Percentiles rank a stretch among this genome's conserved stretches.
These are phyloP conservation scores for Cinchona pubescens DNA, from an alignment of 257 asterid species.

Conservation along the genomic window DNA sequence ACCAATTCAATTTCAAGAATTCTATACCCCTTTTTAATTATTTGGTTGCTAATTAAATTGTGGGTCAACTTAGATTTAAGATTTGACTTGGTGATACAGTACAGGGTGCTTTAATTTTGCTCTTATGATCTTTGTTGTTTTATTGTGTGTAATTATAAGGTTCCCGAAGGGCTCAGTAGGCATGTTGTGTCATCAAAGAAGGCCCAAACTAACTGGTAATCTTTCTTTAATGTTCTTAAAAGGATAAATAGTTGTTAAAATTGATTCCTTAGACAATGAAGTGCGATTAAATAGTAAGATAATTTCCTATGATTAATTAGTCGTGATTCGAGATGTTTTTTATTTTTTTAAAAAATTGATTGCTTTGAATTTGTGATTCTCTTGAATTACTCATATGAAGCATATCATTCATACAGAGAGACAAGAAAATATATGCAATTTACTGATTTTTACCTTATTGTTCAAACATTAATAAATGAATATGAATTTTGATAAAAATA, in stretches of 20 bases:
- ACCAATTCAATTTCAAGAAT: too few relatives aligned
- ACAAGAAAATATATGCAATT: too few relatives aligned
- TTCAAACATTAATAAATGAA: background rate
- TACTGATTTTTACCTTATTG: background rate
- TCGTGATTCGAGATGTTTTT: too few relatives aligned
- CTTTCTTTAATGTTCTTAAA: too few relatives aligned
- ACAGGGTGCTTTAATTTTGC: background rate
- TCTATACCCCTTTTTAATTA: background rate
- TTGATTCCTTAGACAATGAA: too few relatives aligned
- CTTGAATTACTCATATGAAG: too few relatives aligned
- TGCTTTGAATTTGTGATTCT: too few relatives aligned
- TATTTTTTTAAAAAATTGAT: too few relatives aligned
- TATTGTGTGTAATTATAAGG: slow-evolving; percentile 40
- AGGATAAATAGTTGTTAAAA: too few relatives aligned
- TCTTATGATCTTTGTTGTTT: background rate
- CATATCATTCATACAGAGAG: too few relatives aligned
- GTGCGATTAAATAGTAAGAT: too few relatives aligned
- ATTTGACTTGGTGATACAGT: background rate
- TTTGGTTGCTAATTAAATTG: background rate
- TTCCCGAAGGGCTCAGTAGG: slow-evolving; percentile 69
- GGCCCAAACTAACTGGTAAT: slow-evolving; percentile 90
- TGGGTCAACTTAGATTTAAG: background rate
- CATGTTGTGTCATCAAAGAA: slow-evolving; percentile 80
- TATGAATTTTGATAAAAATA: slow-evolving; percentile 12
- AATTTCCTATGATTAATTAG: too few relatives aligned